Percentiles rank a stretch among this genome's conserved stretches.
Conservation (phyloP, 2,329 filamentous ascomycete genomes). For the Neofusicoccum laricinum region DNA sequence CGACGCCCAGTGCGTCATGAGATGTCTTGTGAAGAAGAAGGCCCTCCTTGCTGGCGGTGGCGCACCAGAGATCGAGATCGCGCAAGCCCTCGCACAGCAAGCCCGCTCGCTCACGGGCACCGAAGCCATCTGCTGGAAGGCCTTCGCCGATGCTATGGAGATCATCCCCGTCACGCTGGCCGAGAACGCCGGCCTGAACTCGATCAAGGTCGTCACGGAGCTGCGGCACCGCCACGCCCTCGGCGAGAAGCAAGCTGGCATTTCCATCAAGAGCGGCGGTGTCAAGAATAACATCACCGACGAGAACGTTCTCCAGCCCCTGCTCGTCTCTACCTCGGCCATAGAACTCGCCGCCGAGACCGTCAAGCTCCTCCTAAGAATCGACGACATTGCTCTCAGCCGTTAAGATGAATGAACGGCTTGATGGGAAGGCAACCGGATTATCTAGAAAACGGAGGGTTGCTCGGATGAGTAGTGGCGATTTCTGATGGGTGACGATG, state of each 20-base stretch:
- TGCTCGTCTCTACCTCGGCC: conserved; percentile 94
- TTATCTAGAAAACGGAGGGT: neutral
- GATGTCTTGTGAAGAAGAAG: conserved; percentile 98
- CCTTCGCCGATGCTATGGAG: conserved; percentile 96
- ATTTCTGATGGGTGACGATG: neutral
- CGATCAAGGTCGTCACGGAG: conserved; percentile 97
- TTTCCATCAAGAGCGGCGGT: conserved; percentile 96
- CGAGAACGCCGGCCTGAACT: conserved; percentile 96
- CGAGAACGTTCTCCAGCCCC: conserved; percentile 93
- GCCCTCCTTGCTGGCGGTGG: conserved; percentile 97
- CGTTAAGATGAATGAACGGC: conserved; percentile 25
- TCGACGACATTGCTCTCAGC: conserved; percentile 61
- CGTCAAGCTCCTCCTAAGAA: conserved; percentile 72
- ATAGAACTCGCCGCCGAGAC: conserved; percentile 97
- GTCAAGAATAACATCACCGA: conserved; percentile 96
- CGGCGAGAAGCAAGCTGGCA: conserved; percentile 92
- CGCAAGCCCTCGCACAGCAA: conserved; percentile 77
- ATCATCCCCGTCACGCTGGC: conserved; percentile 95
- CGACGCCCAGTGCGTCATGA: conserved; percentile 95
- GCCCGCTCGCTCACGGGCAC: conserved; percentile 83
- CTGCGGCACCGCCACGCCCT: conserved; percentile 90
- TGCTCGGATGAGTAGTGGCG: neutral
- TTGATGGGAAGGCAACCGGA: neutral
- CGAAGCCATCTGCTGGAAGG: conserved; percentile 98
- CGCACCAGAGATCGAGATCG: conserved; percentile 94